These are phyloP conservation scores for Mycena citricolor DNA, from an alignment of 1,284 basidiomycete species.

Conservation along the genomic window DNA sequence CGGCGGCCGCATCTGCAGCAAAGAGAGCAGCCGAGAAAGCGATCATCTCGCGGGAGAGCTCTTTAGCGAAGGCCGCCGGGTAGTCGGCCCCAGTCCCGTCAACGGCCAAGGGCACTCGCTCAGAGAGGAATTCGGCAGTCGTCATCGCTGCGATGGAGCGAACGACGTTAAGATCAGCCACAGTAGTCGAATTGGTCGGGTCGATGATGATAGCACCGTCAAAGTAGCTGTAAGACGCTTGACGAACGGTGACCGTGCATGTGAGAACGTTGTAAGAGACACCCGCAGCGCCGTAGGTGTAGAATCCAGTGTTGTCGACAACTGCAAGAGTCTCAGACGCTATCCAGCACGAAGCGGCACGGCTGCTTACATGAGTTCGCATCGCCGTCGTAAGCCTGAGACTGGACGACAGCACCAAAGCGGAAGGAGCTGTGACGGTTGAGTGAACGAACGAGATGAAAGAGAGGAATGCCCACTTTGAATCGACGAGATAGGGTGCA, in stretches of 20 bases:
- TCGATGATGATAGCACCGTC: conserved; percentile 16
- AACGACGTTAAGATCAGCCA: conserved; percentile 11
- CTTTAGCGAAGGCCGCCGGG: conserved; percentile 9
- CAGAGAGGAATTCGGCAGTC: conserved; percentile 1
- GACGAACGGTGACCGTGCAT: conserved; percentile 17
- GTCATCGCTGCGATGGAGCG: conserved; percentile 16
- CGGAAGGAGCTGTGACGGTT: conserved; percentile 14
- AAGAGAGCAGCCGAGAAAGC: conserved; percentile 10
- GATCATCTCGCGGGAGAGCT: conserved; percentile 19
- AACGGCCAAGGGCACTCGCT: conserved; percentile 13
- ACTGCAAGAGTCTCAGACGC: neutral
- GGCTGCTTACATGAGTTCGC: conserved; percentile 18
- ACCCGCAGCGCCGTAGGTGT: conserved; percentile 4
- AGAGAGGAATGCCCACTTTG: conserved; percentile 7
- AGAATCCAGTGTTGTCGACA: conserved; percentile 17
- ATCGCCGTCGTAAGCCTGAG: conserved; percentile 7
- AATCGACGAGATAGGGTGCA: conserved; percentile 7
- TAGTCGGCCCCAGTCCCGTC: conserved; percentile 16
- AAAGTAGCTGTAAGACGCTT: conserved; percentile 14
- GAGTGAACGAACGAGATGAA: neutral
- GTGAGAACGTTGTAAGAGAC: conserved; percentile 17
- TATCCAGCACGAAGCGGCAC: neutral
- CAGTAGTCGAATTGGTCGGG: conserved; percentile 1
- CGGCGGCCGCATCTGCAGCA: neutral
- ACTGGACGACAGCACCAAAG: conserved; percentile 17